phyloP scores from a whole-genome alignment of 2,329 filamentous ascomycete genomes.

The Aspergillus chevalieri region DNA sequence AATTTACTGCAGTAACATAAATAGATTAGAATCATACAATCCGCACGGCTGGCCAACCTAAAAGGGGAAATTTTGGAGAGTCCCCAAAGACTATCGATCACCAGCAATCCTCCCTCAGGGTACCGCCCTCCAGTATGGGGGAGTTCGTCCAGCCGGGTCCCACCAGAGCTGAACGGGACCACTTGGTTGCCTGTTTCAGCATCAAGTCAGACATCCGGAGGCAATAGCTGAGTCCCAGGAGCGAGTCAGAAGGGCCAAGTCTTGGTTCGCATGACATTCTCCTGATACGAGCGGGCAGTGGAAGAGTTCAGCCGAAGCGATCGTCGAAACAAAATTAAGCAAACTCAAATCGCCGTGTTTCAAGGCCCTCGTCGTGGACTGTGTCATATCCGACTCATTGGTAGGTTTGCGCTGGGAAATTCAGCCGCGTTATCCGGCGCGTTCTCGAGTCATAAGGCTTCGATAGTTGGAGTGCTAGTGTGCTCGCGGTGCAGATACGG shows the following conservation, averaged over 20 bases:
- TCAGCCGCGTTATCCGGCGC: neutral
- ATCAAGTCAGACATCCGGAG: neutral
- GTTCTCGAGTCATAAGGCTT: neutral
- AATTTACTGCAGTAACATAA: neutral
- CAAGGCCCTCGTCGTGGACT: constrained; percentile 9
- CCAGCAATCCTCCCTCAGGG: neutral
- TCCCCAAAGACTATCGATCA: neutral
- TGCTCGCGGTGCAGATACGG: neutral
- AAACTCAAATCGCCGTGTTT: constrained; percentile 15
- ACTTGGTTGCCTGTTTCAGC: neutral
- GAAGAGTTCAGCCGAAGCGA: constrained; percentile 10
- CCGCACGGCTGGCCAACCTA: too few species aligned
- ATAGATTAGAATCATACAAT: neutral
- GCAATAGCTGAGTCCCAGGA: neutral
- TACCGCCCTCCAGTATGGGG: neutral
- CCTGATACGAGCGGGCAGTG: constrained; percentile 11
- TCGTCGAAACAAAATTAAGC: constrained; percentile 18
- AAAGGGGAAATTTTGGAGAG: neutral
- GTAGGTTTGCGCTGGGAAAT: neutral
- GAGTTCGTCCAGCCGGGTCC: neutral
- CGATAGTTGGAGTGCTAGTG: neutral
- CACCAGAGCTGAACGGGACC: neutral
- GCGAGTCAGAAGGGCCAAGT: neutral
- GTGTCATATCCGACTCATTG: neutral
- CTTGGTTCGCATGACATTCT: constrained; percentile 1